Base-by-base conservation (phyloP, 768 basidiomycete species). In the Cubamyces sp. region DNA sequence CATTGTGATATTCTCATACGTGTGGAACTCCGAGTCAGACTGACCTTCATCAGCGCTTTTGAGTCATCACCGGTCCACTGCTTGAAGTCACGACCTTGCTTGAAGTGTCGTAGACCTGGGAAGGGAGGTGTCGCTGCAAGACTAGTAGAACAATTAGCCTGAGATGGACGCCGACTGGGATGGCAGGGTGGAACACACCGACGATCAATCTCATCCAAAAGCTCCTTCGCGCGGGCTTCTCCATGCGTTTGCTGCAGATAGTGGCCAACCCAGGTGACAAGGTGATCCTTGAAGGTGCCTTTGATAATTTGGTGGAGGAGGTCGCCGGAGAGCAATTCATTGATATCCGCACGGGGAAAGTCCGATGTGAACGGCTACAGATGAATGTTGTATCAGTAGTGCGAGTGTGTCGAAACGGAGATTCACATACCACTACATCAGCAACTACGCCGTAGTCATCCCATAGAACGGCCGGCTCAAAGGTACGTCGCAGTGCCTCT, bases 51-150 rank as follows among this genome's bases (percentile, higher is more conserved):
- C 16, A 69, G 37, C 11, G 60, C 69, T 39, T 70, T 70, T 1
- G 66, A 69, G 30, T 66, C 67, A 45, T 71, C 57, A 11, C 66
- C 70, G 2, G 65, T 68, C 67, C 67, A 68, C 39, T 68, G 67
- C 21, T 67, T 68, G 62, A 66, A 68, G 37, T 42, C 57, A 15
- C 68, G 54, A 0, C 64, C 66, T 40, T 68, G 39, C 15, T 61
- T 57, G 43, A 69, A 69, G 7, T 54, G 48, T 4, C 66, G 57
- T 18, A 69, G 52, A 1, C 56, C 61, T 4, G 64, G 41, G 41
- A 65, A 69, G 16, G 54, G 54, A 2, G 66, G 66, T 18, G 42
- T 59, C 7, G 59, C 50, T 9, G 66, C 62, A 54, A 68, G 57
- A n/a, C 66, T 68, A n/a, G 4, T 14, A 42, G 11, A 9, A 19